Base-by-base conservation (phyloP, 129 eudicot genomes). In the Pseudognaphalium luteoalbum region DNA sequence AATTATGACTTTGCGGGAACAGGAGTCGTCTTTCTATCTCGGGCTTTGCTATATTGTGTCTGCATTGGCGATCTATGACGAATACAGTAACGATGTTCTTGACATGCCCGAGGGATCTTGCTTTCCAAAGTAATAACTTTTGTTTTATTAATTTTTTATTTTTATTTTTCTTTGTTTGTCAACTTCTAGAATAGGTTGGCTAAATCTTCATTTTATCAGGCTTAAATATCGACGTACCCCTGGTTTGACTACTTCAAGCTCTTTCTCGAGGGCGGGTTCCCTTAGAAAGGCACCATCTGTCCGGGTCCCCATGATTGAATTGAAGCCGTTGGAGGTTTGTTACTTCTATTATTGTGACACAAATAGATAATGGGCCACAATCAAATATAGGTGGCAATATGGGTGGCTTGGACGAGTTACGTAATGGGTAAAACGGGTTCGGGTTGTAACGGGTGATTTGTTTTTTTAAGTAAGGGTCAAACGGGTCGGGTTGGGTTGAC, bases 51-150 rank as follows among this genome's bases (percentile, higher is more conserved):
- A 90, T 86, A 79, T 88, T 79, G 88, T 87, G 42, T 85, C 98
- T 65, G 86, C 96, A 22, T 54, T 93, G 76, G 89, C 97, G 70
- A 88, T 90, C 19, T 93, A 78, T 74, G 98, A 93, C 76, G 98
- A 93, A 78, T 93, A 93, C 76, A 88, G 87, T 87, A 93, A 93
- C 37, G 98, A 93, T 77, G 54, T 90, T 78, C 96, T 93, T 64
- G 96, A 90, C 86, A 85, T 90, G 97, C 97, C 90, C 1, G 97
- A 90, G 81, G 98, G 98, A 20, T 83, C 98, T 73, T 93, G 97
- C 81, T 90, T 93, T 80, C 98, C 98, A 22, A 87, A 87, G 98
- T 93, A 71, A 66, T 50, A 21, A 58, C 19, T 28, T 30, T 61
- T 29, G 14, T 5, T 19, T 16, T 33, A 69, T 67, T 7, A 30